A percentile compares a stretch with the other conserved stretches of the same genome.
These are phyloP conservation scores for Xylaria sp. DNA, from an alignment of 495 filamentous ascomycete species.

Conservation along the genomic window DNA sequence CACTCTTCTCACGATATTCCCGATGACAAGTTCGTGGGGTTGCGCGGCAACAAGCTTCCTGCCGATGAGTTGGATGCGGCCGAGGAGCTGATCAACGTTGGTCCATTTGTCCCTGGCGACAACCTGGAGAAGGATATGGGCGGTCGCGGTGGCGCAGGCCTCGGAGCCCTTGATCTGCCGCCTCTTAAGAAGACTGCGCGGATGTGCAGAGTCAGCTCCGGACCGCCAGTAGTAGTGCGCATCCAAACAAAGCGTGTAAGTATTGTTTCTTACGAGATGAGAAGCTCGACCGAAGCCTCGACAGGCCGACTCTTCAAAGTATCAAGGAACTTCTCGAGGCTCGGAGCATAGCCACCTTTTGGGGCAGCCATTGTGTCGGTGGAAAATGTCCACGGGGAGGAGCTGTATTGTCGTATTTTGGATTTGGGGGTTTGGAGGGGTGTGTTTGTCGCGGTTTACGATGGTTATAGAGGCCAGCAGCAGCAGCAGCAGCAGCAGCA, in stretches of 20 bases:
- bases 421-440: no score
- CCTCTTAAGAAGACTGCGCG: conserved; percentile 78
- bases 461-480: background rate
- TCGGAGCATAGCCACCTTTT: conserved; percentile 64
- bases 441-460: conserved; percentile 1
- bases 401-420: background rate
- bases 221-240: background rate
- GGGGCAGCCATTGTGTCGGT: conserved; percentile 47
- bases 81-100: conserved; percentile 78
- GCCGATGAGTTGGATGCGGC: conserved; percentile 77
- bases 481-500: no score
- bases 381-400: background rate
- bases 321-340: conserved; percentile 76
- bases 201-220: background rate
- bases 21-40: conserved; percentile 87
- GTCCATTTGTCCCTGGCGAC: conserved; percentile 74
- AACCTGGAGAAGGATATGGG: conserved; percentile 82
- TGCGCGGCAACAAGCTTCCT: conserved; percentile 77
- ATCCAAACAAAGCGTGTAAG: background rate
- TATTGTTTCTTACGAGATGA: conserved; percentile 70
- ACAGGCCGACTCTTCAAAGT: conserved; percentile 73
- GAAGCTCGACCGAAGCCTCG: conserved; percentile 79
- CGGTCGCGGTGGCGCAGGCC: conserved; percentile 88
- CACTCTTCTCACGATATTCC: conserved; percentile 90
- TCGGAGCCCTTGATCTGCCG: conserved; percentile 86